Evolutionary conservation across 768 basidiomycete genomes (phyloP).

Genomic region (Filobasidium floriforme): DNA sequence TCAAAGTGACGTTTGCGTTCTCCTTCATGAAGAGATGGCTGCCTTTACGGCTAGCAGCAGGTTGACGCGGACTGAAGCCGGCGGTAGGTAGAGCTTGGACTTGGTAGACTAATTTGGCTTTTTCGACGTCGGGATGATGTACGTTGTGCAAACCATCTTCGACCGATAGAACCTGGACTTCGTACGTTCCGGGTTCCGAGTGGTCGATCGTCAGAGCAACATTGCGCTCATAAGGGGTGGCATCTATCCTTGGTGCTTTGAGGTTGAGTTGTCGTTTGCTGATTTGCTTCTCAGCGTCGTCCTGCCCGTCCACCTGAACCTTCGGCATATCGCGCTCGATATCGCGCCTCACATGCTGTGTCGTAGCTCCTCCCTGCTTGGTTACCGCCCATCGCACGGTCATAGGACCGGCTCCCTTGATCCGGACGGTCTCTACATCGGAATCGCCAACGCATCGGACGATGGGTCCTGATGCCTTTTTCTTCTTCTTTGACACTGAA

Average conservation of each 20-base stretch:
- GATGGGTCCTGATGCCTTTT: too few species aligned
- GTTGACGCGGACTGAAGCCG: not conserved
- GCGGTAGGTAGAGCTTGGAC: conserved; percentile 15
- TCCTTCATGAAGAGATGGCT: not conserved
- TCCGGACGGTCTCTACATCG: conserved; percentile 33
- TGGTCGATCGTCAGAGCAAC: conserved; percentile 10
- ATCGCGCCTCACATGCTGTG: conserved; percentile 36
- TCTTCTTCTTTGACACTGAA: not conserved
- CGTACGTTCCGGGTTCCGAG: conserved; percentile 48
- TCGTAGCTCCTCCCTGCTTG: conserved; percentile 21
- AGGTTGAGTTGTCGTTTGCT: too few species aligned
- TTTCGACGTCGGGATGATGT: conserved; percentile 44
- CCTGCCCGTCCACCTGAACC: too few species aligned
- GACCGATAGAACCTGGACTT: conserved; percentile 60
- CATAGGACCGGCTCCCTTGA: conserved; percentile 36
- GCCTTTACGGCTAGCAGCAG: not conserved
- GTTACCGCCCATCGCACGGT: conserved; percentile 32
- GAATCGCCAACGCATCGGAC: conserved; percentile 37
- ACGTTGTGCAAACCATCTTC: conserved; percentile 75
- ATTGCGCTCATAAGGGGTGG: conserved; percentile 1
- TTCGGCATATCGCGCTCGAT: conserved; percentile 16
- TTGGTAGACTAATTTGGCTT: not conserved
- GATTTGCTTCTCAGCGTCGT: too few species aligned
- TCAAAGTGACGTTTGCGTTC: conserved; percentile 1
- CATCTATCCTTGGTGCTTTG: too few species aligned